A percentile compares a stretch with the other conserved stretches of the same genome.
Evolutionary conservation across 805 yeast species (phyloP).

Genomic region (Yamadazyma olivae): DNA sequence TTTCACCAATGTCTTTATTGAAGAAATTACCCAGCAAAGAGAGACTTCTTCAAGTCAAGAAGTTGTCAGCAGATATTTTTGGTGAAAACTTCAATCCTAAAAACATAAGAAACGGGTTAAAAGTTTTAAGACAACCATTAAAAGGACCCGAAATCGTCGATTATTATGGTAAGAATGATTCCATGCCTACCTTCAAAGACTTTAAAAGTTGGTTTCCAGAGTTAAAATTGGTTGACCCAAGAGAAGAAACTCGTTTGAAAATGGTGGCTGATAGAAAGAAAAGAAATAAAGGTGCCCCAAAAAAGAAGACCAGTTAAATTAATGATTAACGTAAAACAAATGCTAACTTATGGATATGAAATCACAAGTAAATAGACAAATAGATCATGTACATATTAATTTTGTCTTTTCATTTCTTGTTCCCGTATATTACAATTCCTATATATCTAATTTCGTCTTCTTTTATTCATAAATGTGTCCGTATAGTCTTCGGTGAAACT

Average conservation of each 20-base stretch:
- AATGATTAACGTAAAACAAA: no score
- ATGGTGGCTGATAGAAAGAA: constrained; percentile 66
- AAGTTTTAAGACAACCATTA: constrained; percentile 62
- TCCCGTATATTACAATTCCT: no score
- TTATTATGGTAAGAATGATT: constrained; percentile 69
- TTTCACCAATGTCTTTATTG: constrained; percentile 16
- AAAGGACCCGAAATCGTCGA: constrained; percentile 68
- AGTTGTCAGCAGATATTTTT: constrained; percentile 63
- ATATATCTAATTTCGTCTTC: no score
- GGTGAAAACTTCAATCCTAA: constrained; percentile 70
- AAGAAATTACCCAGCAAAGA: constrained; percentile 39
- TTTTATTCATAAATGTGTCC: constrained; percentile 13
- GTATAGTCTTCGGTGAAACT: constrained; percentile 10
- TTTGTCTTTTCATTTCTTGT: no score
- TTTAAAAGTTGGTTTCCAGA: constrained; percentile 53
- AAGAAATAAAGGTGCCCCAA: constrained; percentile 89
- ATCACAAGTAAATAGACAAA: no score
- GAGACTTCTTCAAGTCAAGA: constrained; percentile 55
- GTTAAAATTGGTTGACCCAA: constrained; percentile 57
- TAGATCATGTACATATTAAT: no score
- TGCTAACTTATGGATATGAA: no score
- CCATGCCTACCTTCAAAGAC: constrained; percentile 61
- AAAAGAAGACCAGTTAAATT: constrained; percentile 47
- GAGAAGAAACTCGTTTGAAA: constrained; percentile 64
- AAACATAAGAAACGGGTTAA: constrained; percentile 66